A percentile compares a stretch with the other conserved stretches of the same genome.
Evolutionary conservation across 176 grass and related monocot genomes (phyloP).

Genomic region (Musa acuminata): DNA sequence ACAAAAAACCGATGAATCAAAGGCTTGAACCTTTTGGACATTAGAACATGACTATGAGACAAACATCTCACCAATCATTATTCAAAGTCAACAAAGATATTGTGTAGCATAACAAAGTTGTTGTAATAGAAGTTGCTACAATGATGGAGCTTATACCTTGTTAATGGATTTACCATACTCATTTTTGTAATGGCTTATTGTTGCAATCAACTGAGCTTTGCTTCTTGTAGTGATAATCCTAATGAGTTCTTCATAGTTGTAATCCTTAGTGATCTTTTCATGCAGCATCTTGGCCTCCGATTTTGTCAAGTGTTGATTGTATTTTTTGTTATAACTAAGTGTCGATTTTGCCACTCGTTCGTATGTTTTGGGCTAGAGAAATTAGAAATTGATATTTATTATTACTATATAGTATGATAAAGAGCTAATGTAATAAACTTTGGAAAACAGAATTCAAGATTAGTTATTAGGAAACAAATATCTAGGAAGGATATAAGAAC

Average conservation of each 20-base stretch:
- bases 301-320: conserved; percentile 28
- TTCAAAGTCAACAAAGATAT: not conserved
- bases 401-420: no score
- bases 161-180: conserved; percentile 63
- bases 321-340: no score
- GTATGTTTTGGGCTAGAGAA: no score
- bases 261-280: conserved; percentile 64
- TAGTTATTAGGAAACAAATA: no score
- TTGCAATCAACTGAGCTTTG: conserved; percentile 71
- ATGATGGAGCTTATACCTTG: conserved; percentile 35
- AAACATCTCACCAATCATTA: not conserved
- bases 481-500: no score
- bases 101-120: not conserved
- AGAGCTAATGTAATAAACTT: no score
- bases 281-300: conserved; percentile 85
- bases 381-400: no score
- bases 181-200: conserved; percentile 80
- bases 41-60: not conserved
- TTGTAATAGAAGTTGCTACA: not conserved
- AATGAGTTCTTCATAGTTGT: conserved; percentile 66
- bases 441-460: no score
- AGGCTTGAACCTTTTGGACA: not conserved
- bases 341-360: no score
- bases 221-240: conserved; percentile 92
- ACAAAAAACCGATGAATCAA: not conserved